Evolutionary conservation across 2,329 filamentous ascomycete species (phyloP).

Genomic region (Alternaria metachromatica): DNA sequence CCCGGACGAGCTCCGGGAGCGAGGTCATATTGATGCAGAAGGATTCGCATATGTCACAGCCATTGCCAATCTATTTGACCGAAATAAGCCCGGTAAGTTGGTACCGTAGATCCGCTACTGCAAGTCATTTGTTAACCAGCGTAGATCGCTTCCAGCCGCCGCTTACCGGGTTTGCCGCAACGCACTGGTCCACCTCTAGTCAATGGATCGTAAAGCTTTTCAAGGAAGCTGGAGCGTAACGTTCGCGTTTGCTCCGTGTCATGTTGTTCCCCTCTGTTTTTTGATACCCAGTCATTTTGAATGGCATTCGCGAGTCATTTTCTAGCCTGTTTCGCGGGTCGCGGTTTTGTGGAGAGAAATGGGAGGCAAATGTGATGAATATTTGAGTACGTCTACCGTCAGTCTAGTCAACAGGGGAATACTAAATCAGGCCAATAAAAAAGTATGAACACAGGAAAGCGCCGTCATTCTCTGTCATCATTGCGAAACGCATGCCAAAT

Average conservation of each 20-base stretch:
- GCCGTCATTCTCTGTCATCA: not conserved
- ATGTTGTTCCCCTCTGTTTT: conserved; percentile 9
- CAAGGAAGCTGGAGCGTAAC: conserved; percentile 40
- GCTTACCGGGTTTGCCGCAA: conserved; percentile 32
- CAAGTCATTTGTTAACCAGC: conserved; percentile 2
- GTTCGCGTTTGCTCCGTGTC: not conserved
- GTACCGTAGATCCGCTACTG: conserved; percentile 2
- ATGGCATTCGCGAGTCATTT: conserved; percentile 1
- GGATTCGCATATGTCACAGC: conserved; percentile 41
- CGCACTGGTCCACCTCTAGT: conserved; percentile 36
- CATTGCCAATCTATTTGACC: conserved; percentile 35
- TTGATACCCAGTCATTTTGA: conserved; percentile 15
- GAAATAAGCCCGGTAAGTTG: conserved; percentile 33
- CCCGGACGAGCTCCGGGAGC: conserved; percentile 38
- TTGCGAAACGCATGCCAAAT: not conserved
- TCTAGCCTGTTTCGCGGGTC: not conserved
- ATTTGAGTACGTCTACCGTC: not conserved
- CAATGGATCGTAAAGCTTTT: conserved; percentile 44
- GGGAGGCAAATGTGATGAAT: not conserved
- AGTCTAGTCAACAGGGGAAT: not conserved
- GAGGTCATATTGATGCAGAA: conserved; percentile 38
- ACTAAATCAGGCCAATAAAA: not conserved
- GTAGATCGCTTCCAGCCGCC: conserved; percentile 40
- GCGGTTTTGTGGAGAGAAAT: not conserved
- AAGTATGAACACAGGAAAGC: not conserved